Evolutionary conservation across 768 basidiomycete species (phyloP), one percentile per base, ranked within the genome.

Genomic region (Naganishia antarctica): DNA sequence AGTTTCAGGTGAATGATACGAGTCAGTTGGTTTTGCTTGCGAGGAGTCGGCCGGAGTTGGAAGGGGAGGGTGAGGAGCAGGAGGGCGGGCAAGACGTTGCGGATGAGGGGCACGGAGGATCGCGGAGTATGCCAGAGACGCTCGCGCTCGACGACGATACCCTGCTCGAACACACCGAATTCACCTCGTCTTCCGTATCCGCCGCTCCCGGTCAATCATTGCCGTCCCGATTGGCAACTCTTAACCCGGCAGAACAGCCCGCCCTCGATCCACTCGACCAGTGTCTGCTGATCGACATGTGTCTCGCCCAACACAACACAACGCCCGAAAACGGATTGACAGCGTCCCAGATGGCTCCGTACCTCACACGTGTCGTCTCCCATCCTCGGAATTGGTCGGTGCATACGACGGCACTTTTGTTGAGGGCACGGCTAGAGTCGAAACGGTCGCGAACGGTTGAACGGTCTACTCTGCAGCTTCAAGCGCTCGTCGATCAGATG

Each of bases 401-500:
- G 31, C 91, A 98, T 79, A 94, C 93, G 40, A 94, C 93, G 85
- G 93, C 91, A 29, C 85, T 98, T 59, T 84, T 99, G 53, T 84
- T 97, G 28, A 88, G 96, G 29, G 89, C 94, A 11, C 85, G 96
- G 7, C 85, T 96, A 64, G 94, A 99, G 76, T 83, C 91, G 0
- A 81, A 83, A 18, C 84, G 96, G 45, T 90, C 89, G 0, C 85
- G 96, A 25, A 98, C 96, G 15, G 88, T 93, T 70, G 96, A 99
- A 75, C 85, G 96, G 26, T 86, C 91, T 2, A 86, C 88, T 1
- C 81, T 98, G 1, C 96, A 99, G 76, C 85, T 99, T 4, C 91
- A 94, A 73, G 92, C 94, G 0, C 82, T 99, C 62, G 85, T 99
- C 66, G 94, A 98, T 73, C 96, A 98, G 76, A 96, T 93, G 89